A percentile compares a stretch with the other conserved stretches of the same genome.
These are phyloP conservation scores for Dillenia turbinata DNA, from an alignment of 164 flowering plant species.

Conservation along the genomic window DNA sequence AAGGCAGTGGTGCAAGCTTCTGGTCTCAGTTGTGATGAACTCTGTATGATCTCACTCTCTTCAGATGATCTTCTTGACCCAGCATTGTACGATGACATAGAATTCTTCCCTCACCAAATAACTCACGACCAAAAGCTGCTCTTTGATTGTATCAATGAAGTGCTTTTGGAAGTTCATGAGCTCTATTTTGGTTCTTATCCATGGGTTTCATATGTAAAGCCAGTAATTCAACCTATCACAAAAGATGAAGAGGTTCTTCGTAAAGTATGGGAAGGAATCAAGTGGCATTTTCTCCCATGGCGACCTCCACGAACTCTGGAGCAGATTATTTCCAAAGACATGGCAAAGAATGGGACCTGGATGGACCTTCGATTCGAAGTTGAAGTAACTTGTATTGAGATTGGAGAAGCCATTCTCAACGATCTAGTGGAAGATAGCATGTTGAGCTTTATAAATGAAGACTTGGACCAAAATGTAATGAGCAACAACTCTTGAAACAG, in stretches of 20 bases:
- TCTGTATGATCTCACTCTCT: slow-evolving; percentile 32
- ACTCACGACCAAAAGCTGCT: slow-evolving; percentile 51
- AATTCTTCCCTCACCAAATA: slow-evolving; percentile 37
- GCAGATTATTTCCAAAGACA: slow-evolving; percentile 58
- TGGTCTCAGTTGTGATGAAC: slow-evolving; percentile 49
- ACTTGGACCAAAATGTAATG: no score
- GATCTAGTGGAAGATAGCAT: slow-evolving; percentile 61
- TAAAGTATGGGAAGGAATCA: slow-evolving; percentile 60
- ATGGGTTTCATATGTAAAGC: slow-evolving; percentile 41
- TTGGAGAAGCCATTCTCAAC: slow-evolving; percentile 50
- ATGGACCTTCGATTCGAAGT: slow-evolving; percentile 50
- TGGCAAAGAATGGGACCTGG: slow-evolving; percentile 58
- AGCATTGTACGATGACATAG: slow-evolving; percentile 50
- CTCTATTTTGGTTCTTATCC: slow-evolving; percentile 39
- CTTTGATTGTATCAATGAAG: slow-evolving; percentile 73
- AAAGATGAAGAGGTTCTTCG: slow-evolving; percentile 28
- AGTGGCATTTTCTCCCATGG: slow-evolving; percentile 40
- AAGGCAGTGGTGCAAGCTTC: slow-evolving; percentile 53
- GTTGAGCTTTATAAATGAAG: slow-evolving; percentile 25
- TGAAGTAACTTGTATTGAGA: slow-evolving; percentile 45
- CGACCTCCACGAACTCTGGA: slow-evolving; percentile 49
- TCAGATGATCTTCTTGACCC: slow-evolving; percentile 54
- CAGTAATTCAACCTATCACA: slow-evolving; percentile 41
- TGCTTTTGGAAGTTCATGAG: slow-evolving; percentile 51
- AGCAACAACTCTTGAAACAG: no score